phyloP scores from a whole-genome alignment of 176 grass and related monocot genomes.

The Juncus inflexus region DNA sequence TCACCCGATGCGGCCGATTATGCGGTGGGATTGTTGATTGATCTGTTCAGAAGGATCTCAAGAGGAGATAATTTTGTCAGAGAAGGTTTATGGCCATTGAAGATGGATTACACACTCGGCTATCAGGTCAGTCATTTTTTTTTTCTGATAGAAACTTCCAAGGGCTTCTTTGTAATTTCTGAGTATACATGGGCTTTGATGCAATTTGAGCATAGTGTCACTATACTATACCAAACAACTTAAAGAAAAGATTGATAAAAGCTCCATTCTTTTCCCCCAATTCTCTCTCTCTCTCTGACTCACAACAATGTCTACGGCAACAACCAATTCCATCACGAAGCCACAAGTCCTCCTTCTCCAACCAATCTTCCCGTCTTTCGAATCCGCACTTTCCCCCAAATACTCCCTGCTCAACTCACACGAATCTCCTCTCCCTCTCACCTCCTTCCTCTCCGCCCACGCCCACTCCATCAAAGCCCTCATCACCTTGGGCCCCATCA shows the following conservation, averaged over 20 bases:
- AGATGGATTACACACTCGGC: conserved; percentile 36
- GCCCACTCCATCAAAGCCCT: conserved; percentile 3
- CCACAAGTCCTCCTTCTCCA: conserved; percentile 33
- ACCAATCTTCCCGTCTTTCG: neutral
- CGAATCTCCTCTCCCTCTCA: conserved; percentile 16
- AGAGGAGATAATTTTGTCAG: conserved; percentile 35
- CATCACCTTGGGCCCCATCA: neutral
- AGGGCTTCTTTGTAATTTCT: neutral
- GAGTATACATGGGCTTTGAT: neutral
- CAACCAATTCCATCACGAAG: neutral
- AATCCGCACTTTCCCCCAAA: conserved; percentile 3
- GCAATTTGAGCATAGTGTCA: neutral
- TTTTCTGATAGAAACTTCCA: neutral
- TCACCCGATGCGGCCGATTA: conserved; percentile 40
- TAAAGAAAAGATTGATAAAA: neutral
- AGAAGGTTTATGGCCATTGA: conserved; percentile 29
- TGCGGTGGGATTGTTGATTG: conserved; percentile 45
- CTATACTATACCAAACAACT: neutral
- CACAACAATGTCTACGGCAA: neutral
- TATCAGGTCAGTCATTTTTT: conserved; percentile 28
- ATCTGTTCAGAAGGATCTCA: conserved; percentile 36
- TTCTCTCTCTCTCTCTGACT: neutral
- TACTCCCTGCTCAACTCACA: conserved; percentile 25
- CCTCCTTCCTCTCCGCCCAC: conserved; percentile 30
- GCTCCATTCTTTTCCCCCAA: no score